These are phyloP conservation scores for Trypanosoma melophagium DNA, from an alignment of 208 protist species.

Conservation along the genomic window DNA sequence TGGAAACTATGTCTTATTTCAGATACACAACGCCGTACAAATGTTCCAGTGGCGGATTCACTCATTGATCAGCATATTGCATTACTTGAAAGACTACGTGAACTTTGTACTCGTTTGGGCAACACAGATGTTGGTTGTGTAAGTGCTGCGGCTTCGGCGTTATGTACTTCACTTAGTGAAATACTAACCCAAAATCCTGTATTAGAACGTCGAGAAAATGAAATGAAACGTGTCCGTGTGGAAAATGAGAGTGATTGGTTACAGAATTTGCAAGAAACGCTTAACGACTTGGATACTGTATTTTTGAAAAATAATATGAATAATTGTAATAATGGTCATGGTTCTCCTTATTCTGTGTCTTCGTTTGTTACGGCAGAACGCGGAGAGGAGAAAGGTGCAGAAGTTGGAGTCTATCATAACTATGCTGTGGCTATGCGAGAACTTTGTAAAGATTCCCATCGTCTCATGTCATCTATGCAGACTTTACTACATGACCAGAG, in stretches of 20 bases:
- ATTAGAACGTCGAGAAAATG: conserved; percentile 7
- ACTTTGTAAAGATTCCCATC: conserved; percentile 1
- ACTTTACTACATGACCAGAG: conserved; percentile 16
- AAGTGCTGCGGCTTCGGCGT: conserved; percentile 10
- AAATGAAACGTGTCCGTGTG: conserved; percentile 36
- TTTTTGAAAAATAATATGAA: conserved; percentile 1
- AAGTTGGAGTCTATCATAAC: conserved; percentile 4
- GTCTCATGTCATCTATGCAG: conserved; percentile 8
- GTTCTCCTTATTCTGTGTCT: too few relatives aligned
- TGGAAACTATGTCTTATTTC: conserved; percentile 55
- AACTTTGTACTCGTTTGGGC: conserved; percentile 32
- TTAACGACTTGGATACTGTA: conserved; percentile 12
- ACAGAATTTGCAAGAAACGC: conserved; percentile 13
- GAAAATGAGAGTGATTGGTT: conserved; percentile 26
- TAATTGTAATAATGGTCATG: too few relatives aligned
- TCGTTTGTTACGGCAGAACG: too few relatives aligned
- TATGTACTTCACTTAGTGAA: conserved; percentile 6
- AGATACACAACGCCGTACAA: conserved; percentile 36
- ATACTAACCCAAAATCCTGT: neutral
- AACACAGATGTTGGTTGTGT: conserved; percentile 29
- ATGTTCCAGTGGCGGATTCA: conserved; percentile 28
- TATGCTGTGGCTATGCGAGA: conserved; percentile 25
- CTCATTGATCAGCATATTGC: conserved; percentile 25
- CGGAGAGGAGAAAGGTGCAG: neutral
- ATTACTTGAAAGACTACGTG: conserved; percentile 26